These are phyloP conservation scores for Wickerhamomyces strasburgensis DNA, from an alignment of 805 yeast genomes.

Conservation along the genomic window DNA sequence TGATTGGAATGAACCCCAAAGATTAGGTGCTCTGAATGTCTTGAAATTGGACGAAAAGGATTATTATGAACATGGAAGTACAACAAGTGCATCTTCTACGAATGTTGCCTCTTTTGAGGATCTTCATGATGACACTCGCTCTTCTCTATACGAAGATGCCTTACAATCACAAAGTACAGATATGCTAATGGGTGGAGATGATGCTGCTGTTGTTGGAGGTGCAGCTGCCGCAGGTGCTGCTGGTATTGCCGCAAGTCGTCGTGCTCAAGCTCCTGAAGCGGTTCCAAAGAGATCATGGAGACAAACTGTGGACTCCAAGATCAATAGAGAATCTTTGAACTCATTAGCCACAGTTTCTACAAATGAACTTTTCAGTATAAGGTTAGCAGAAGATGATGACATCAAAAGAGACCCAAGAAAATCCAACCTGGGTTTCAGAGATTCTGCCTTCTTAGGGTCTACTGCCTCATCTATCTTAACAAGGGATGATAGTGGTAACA, in stretches of 20 bases:
- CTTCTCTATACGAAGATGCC: slow-evolving; percentile 34
- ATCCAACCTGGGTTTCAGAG: slow-evolving; percentile 35
- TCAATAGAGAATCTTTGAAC: slow-evolving; percentile 55
- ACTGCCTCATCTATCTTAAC: slow-evolving; percentile 23
- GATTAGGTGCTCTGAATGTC: slow-evolving; percentile 47
- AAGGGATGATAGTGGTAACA: slow-evolving; percentile 26
- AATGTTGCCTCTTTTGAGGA: slow-evolving; percentile 36
- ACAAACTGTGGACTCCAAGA: slow-evolving; percentile 27
- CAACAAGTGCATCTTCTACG: slow-evolving; percentile 44
- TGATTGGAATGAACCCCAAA: slow-evolving; percentile 25
- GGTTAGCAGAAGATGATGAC: slow-evolving; percentile 59
- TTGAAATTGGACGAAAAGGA: slow-evolving; percentile 43
- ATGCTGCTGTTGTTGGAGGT: slow-evolving; percentile 9
- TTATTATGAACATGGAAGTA: slow-evolving; percentile 29
- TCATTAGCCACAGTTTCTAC: slow-evolving; percentile 85
- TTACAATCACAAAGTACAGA: slow-evolving; percentile 37
- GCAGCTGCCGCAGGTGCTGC: slow-evolving; percentile 8
- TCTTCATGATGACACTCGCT: slow-evolving; percentile 26
- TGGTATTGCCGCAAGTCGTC: slow-evolving; percentile 4
- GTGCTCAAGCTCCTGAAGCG: slow-evolving; percentile 7
- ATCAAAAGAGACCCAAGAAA: slow-evolving; percentile 39
- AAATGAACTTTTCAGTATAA: slow-evolving; percentile 72
- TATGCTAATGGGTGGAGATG: slow-evolving; percentile 26
- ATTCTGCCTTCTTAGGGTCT: slow-evolving; percentile 34
- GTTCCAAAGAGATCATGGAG: slow-evolving; percentile 58